Evolutionary conservation across 169 alveolate genomes (phyloP), one percentile per base, ranked within the genome.

Genomic region (Amoebophrya sp.): DNA sequence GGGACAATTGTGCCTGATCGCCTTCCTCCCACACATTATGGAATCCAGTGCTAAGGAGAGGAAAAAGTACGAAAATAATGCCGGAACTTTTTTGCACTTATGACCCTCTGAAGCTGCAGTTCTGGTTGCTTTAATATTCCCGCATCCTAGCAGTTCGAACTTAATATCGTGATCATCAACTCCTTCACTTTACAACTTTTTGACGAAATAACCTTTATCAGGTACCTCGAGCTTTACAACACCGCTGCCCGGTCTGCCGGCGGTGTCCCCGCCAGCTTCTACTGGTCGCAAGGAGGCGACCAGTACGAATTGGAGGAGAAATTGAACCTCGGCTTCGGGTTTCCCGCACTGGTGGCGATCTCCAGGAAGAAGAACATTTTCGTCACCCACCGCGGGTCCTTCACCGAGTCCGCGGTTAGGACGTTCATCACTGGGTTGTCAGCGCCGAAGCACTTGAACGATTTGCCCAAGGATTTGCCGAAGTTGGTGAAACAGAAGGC

Each of bases 221-320:
- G 77, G 47, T 95, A 96, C 90, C 92, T 96, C 40, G 94, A 94
- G n/a, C 41, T 77, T 53, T 91, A 96, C 66, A 92, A 94, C 91
- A 94, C 92, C 3, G 95, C 94, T 39, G 97, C 97, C 25, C 93
- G 95, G 92, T 93, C 92, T 10, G 90, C 94, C 40, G 95, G 96
- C 89, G 95, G 96, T 33, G 95, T 96, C 91, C 97, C 98, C 2
- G 94, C 96, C 40, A 92, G 92, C 32, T 96, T 94, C 95, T 95
- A 95, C 77, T 97, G 99, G 98, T 94, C 97, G 77, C 94, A 96
- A 90, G 99, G 98, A 39, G 99, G 98, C 25, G 96, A 96, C 92
- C 95, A 96, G 66, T 95, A 94, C 92, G 96, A 96, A 35, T 93
- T 97, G 77, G 98, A 97, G 94, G 96, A 95, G 77, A 93, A 94